Percentiles rank a stretch among this genome's conserved stretches.
phyloP scores from a whole-genome alignment of 2,329 filamentous ascomycete genomes.

The Cercospora sesami region DNA sequence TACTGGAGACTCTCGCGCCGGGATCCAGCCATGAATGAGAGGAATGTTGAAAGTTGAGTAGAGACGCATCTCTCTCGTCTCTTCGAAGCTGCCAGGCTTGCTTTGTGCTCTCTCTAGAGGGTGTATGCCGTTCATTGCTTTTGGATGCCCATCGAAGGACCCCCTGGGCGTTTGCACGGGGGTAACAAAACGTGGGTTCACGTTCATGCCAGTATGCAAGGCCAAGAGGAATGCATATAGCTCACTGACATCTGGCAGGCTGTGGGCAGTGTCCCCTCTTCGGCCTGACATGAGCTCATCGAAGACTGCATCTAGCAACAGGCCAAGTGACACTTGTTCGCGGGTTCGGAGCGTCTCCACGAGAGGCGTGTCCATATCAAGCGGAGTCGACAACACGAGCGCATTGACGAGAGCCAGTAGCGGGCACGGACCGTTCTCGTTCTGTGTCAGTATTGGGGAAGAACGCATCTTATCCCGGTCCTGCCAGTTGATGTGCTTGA shows the following conservation, averaged over 20 bases:
- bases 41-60: constrained; percentile 89
- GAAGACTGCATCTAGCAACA: constrained; percentile 85
- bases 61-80: constrained; percentile 83
- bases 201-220: constrained; percentile 95
- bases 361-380: constrained; percentile 66
- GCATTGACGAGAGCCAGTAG: constrained; percentile 91
- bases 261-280: constrained; percentile 61
- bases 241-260: constrained; percentile 82
- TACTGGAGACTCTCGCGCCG: constrained; percentile 64
- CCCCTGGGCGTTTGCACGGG: constrained; percentile 29
- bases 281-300: constrained; percentile 85
- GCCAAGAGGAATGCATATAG: constrained; percentile 85
- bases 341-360: constrained; percentile 74
- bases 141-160: constrained; percentile 30
- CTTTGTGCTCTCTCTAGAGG: constrained; percentile 44
- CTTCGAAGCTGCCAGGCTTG: constrained; percentile 75
- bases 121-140: constrained; percentile 41
- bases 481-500: constrained; percentile 87
- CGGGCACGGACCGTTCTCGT: constrained; percentile 91
- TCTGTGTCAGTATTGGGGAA: constrained; percentile 90
- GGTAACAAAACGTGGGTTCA: constrained; percentile 84
- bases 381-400: constrained; percentile 76
- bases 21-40: constrained; percentile 90
- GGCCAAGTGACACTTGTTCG: constrained; percentile 82
- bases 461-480: constrained; percentile 67